Percentiles rank a stretch among this genome's conserved stretches.
phyloP scores from a whole-genome alignment of 1,284 basidiomycete species.

The Apiotrichum gracile region DNA sequence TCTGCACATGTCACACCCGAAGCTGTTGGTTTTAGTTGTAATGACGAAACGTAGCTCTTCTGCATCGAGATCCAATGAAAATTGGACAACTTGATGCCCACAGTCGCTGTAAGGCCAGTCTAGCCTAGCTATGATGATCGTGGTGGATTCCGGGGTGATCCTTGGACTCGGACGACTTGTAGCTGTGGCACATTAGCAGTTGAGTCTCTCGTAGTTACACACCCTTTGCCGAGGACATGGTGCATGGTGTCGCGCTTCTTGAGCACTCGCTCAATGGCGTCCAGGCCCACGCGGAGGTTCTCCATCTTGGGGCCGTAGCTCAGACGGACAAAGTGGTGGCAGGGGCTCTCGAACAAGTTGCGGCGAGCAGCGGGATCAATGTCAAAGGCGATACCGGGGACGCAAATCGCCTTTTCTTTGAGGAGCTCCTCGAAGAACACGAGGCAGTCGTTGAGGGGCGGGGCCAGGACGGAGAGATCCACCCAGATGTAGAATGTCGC shows the following conservation, averaged over 20 bases:
- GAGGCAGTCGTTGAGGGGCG: conserved; percentile 80
- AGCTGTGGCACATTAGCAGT: background rate
- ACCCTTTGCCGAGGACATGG: conserved; percentile 5
- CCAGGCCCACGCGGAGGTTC: conserved; percentile 76
- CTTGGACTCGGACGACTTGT: background rate
- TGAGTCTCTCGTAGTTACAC: background rate
- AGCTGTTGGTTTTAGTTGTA: too few species aligned
- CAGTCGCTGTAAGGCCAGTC: background rate
- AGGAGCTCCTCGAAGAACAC: conserved; percentile 92
- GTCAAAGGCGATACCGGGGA: conserved; percentile 71
- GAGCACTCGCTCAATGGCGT: conserved; percentile 76
- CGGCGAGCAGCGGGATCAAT: conserved; percentile 68
- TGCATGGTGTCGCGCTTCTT: conserved; percentile 47
- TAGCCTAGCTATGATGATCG: background rate
- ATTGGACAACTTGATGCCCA: too few species aligned
- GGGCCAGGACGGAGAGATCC: conserved; percentile 67
- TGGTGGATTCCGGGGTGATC: background rate
- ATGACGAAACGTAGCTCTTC: too few species aligned
- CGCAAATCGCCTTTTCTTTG: conserved; percentile 54
- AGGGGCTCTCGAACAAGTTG: conserved; percentile 78
- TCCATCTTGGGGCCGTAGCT: conserved; percentile 81
- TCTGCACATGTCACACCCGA: too few species aligned
- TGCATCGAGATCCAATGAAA: too few species aligned
- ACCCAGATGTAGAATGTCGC: conserved; percentile 91
- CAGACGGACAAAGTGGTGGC: conserved; percentile 78